Percentiles rank a stretch among this genome's conserved stretches.
phyloP scores from a whole-genome alignment of 2,329 filamentous ascomycete species.

The Fusarium neocosmosporiellum region DNA sequence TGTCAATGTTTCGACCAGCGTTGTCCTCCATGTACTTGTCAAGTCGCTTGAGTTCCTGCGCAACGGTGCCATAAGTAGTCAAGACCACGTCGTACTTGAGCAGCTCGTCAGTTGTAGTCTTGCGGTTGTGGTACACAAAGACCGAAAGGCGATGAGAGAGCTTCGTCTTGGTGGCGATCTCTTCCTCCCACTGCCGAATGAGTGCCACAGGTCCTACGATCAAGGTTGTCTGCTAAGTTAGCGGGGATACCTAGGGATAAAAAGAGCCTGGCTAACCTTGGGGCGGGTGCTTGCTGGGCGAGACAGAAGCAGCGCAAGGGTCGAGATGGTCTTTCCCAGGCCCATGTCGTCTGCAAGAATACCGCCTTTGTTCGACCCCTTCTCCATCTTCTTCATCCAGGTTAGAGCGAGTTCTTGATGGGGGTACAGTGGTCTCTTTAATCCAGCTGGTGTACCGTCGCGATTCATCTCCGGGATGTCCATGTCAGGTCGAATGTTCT shows the following conservation, averaged over 20 bases:
- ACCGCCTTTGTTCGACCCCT: conserved; percentile 82
- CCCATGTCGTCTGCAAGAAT: conserved; percentile 96
- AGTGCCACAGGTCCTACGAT: conserved; percentile 85
- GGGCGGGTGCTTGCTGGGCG: conserved; percentile 64
- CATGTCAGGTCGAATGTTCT: conserved; percentile 79
- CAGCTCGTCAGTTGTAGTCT: conserved; percentile 70
- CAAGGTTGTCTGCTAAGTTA: conserved; percentile 74
- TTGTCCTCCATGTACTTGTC: conserved; percentile 63
- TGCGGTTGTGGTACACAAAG: conserved; percentile 77
- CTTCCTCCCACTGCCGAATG: conserved; percentile 85
- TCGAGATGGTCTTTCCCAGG: conserved; percentile 88
- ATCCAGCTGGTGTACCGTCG: conserved; percentile 74
- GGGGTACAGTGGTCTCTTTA: conserved; percentile 77
- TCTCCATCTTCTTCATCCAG: conserved; percentile 87
- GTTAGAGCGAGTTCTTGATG: conserved; percentile 86
- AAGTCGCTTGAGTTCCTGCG: conserved; percentile 70
- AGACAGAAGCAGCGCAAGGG: conserved; percentile 79
- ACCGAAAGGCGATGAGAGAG: conserved; percentile 68
- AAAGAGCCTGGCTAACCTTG: conserved; percentile 43
- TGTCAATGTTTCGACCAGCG: conserved; percentile 52
- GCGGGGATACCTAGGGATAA: conserved; percentile 8
- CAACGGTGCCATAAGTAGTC: conserved; percentile 86
- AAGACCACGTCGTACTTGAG: conserved; percentile 80
- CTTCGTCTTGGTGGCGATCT: conserved; percentile 78
- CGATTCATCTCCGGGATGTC: conserved; percentile 71